A percentile compares a stretch with the other conserved stretches of the same genome.
Conservation (phyloP, 2,329 filamentous ascomycete genomes). For the Paecilomyces variotii region DNA sequence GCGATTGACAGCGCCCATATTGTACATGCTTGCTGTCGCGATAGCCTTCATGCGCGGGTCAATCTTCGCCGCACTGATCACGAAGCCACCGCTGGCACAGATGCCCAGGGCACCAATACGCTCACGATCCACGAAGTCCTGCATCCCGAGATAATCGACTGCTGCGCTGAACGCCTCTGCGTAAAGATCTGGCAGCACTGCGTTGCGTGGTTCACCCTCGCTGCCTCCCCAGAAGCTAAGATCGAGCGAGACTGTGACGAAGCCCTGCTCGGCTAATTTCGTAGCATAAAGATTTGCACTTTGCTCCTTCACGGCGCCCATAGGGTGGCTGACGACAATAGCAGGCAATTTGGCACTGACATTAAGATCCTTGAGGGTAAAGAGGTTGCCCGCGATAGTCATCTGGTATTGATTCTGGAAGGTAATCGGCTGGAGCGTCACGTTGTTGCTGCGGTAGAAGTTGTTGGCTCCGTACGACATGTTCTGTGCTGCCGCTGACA, state of each 20-base stretch:
- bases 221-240: conserved; percentile 16
- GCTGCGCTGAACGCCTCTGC: conserved; percentile 18
- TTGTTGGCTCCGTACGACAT: too few species aligned
- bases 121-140: conserved; percentile 14
- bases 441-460: too few species aligned
- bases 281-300: conserved; percentile 1
- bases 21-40: too few species aligned
- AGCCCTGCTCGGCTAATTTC: conserved; percentile 17
- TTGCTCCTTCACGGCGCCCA: too few species aligned
- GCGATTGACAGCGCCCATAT: too few species aligned
- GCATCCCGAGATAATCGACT: conserved; percentile 18
- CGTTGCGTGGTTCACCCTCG: conserved; percentile 16
- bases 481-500: too few species aligned
- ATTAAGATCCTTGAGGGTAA: too few species aligned
- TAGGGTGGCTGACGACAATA: too few species aligned
- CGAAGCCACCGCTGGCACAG: conserved; percentile 17
- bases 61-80: conserved; percentile 29
- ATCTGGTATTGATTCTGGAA: too few species aligned
- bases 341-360: too few species aligned
- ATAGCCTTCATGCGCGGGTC: conserved; percentile 2
- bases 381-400: too few species aligned
- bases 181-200: conserved; percentile 14
- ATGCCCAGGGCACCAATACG: conserved; percentile 20
- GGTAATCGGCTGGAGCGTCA: too few species aligned
- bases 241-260: conserved; percentile 16